Base-by-base conservation (phyloP, 805 yeast genomes). In the Candida incommunis region DNA sequence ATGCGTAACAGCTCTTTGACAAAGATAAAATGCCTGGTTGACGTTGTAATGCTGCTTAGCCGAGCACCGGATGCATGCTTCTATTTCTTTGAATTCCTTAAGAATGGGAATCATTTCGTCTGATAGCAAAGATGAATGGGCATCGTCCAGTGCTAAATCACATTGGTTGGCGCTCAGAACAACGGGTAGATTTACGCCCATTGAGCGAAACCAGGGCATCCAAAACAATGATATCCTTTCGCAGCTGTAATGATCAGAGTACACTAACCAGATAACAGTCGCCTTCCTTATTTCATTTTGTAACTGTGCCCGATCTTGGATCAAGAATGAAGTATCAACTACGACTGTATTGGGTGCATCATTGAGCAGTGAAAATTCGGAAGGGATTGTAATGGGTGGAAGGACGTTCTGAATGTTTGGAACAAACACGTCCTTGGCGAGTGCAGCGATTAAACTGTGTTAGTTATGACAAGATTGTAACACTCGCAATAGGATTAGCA, bases 161-260 rank as follows among this genome's bases (percentile, higher is more conserved):
- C 79, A 70, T 55, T 85, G 87, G 61, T 87, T 92, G 45, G 88
- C 87, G 62, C 94, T 82, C 2, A 92, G 65, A 1, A 92, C 85
- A n/a, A 92, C 80, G 0, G 99, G 98, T 13, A 90, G 50, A 57
- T 92, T 92, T 46, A 90, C 86, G 2, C 98, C 99, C 72, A 86
- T 70, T 0, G 95, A 84, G 49, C 99, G 70, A 55, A 92, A 81
- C 69, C 81, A 74, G 43, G 94, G 92, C 74, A 92, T 80, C 99
- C 99, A 92, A 60, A 87, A 87, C 22, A 90, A 67, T 2, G 95
- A 78, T 3, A 92, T 76, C 41, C 97, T 70, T 59, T 92, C 97
- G 58, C 87, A 92, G 0, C 97, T 86, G 58, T 87, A 92, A 56
- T 87, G 95, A 57, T 88, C 97, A 2, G 92, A 75, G 58, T 88